Percentiles rank a stretch among this genome's conserved stretches.
phyloP scores from a whole-genome alignment of 139 green algal species.

The Diplosphaera chodatii region DNA sequence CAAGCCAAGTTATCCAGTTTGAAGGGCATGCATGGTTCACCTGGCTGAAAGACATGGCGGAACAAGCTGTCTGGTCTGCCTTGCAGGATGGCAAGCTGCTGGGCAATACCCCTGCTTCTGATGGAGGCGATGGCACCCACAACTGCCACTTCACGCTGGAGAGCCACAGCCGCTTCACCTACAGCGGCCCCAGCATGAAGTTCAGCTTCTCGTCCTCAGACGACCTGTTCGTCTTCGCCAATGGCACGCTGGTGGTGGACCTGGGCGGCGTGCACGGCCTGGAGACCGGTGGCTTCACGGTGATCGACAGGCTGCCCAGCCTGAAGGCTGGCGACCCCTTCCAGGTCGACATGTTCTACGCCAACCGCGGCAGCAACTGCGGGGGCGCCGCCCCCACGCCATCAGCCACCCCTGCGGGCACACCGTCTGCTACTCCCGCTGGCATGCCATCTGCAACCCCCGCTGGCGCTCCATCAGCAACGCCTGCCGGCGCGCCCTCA shows the following conservation, averaged over 20 bases:
- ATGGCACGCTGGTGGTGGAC: neutral
- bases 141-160: slow-evolving; percentile 1
- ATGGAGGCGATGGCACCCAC: neutral
- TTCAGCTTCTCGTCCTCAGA: neutral
- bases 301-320: neutral
- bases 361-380: neutral
- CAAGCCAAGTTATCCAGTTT: no score
- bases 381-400: neutral
- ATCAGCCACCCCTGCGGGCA: neutral
- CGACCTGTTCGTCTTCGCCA: neutral
- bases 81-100: neutral
- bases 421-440: neutral
- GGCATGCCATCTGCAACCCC: neutral
- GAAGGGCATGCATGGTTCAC: no score
- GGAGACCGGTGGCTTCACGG: neutral
- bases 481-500: neutral
- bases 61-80: no score
- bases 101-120: neutral
- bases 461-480: neutral
- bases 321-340: neutral
- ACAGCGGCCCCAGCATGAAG: neutral
- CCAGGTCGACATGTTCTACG: neutral
- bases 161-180: neutral
- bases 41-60: no score
- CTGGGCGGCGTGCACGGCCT: neutral